Evolutionary conservation across 257 asterid species (phyloP).

Genomic region (Capsicum pubescens): DNA sequence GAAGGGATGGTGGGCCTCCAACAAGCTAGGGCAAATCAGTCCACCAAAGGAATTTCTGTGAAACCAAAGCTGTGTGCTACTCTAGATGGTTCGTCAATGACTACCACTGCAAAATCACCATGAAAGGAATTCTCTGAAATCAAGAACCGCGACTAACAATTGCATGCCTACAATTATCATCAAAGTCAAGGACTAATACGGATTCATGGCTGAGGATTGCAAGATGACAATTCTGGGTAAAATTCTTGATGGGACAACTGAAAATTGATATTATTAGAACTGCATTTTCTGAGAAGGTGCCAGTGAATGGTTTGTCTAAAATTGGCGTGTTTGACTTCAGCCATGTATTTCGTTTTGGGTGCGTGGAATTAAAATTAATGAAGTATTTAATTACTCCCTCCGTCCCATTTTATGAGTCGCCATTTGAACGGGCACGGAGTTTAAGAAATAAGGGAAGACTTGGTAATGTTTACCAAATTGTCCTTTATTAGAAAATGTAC

Average conservation of each 20-base stretch:
- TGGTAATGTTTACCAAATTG: too few species aligned
- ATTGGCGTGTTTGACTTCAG: neutral
- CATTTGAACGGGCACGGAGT: too few species aligned
- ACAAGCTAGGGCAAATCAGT: neutral
- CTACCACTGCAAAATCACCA: neutral
- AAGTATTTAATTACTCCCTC: too few species aligned
- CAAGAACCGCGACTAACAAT: neutral
- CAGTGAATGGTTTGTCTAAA: neutral
- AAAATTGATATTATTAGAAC: neutral
- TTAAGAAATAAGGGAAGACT: too few species aligned
- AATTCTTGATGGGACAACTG: neutral
- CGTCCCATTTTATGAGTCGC: too few species aligned
- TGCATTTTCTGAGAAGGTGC: neutral
- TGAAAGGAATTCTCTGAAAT: neutral
- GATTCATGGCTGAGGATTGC: neutral
- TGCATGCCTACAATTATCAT: neutral
- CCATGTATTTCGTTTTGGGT: neutral
- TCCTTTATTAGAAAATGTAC: too few species aligned
- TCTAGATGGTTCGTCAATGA: neutral
- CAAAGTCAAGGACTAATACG: neutral
- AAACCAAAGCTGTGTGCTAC: neutral
- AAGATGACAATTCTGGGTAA: neutral
- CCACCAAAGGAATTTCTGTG: neutral
- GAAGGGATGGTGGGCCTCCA: neutral
- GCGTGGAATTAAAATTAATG: too few species aligned